Conservation (phyloP, 1,139 yeast genomes). For the Diutina mesorugosa region DNA sequence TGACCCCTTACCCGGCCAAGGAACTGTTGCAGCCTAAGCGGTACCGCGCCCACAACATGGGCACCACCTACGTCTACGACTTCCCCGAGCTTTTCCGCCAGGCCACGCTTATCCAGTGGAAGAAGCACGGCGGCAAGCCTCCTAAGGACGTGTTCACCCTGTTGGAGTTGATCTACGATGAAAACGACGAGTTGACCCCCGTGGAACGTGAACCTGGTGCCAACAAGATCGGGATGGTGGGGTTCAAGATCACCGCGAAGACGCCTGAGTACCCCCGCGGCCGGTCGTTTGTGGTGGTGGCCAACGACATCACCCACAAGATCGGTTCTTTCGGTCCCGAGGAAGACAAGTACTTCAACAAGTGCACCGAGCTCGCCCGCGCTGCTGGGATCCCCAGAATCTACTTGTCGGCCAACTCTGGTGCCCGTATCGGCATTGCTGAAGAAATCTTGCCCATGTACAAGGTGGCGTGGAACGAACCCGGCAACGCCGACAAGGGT, state of each 20-base stretch:
- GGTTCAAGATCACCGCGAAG: conserved; percentile 80
- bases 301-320: conserved; percentile 93
- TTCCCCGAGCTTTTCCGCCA: conserved; percentile 98
- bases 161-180: conserved; percentile 75
- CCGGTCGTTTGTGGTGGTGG: conserved; percentile 82
- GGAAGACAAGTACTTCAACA: conserved; percentile 83
- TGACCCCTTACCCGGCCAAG: conserved; percentile 94
- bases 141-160: conserved; percentile 73
- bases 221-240: conserved; percentile 94
- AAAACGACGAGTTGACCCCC: conserved; percentile 68
- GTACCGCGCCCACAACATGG: conserved; percentile 96
- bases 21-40: conserved; percentile 98
- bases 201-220: conserved; percentile 95
- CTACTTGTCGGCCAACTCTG: conserved; percentile 93
- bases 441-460: conserved; percentile 85
- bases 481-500: conserved; percentile 65
- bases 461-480: conserved; percentile 88
- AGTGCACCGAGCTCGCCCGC: conserved; percentile 87
- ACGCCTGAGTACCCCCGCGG: conserved; percentile 97
- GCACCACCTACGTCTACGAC: conserved; percentile 94
- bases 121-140: conserved; percentile 38
- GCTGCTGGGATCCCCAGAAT: conserved; percentile 87
- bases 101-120: conserved; percentile 81
- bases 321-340: conserved; percentile 99
- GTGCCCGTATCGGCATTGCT: conserved; percentile 97